These are phyloP conservation scores for Phyllosticta citribraziliensis DNA, from an alignment of 2,329 filamentous ascomycete genomes.

Conservation along the genomic window DNA sequence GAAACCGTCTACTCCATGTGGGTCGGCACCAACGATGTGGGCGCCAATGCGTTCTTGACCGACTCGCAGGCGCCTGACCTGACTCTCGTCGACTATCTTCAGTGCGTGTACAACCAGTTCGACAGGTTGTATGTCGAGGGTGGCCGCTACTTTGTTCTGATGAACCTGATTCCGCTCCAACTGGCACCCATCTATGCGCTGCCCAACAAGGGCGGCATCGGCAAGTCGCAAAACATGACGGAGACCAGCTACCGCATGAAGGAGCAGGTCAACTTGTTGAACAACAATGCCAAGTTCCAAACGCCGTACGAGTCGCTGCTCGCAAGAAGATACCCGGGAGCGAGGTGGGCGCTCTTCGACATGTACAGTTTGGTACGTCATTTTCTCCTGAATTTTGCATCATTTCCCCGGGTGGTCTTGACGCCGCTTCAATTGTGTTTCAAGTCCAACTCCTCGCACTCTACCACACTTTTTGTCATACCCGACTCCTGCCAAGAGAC, in stretches of 20 bases:
- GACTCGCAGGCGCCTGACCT: constrained; percentile 52
- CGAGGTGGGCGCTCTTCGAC: constrained; percentile 57
- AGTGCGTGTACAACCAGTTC: constrained; percentile 50
- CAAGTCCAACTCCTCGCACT: not conserved
- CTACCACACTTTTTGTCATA: not conserved
- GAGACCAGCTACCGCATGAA: constrained; percentile 42
- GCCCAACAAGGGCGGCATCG: constrained; percentile 35
- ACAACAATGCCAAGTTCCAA: constrained; percentile 43
- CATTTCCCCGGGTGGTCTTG: not conserved
- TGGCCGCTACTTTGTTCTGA: constrained; percentile 59
- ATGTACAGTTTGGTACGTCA: constrained; percentile 47
- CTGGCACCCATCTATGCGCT: constrained; percentile 57
- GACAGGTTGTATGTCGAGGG: constrained; percentile 47
- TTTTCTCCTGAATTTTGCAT: not conserved
- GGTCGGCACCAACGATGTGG: constrained; percentile 77
- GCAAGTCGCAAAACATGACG: constrained; percentile 39
- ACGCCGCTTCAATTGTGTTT: not conserved
- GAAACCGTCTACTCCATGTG: constrained; percentile 66
- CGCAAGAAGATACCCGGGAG: constrained; percentile 39
- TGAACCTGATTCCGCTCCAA: constrained; percentile 60
- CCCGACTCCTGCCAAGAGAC: not conserved
- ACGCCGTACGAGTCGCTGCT: constrained; percentile 39
- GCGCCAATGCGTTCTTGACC: constrained; percentile 53
- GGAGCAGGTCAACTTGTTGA: constrained; percentile 41
- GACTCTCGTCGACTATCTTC: constrained; percentile 54